Evolutionary conservation across 768 basidiomycete genomes (phyloP).

Genomic region (Suillus bovinus): DNA sequence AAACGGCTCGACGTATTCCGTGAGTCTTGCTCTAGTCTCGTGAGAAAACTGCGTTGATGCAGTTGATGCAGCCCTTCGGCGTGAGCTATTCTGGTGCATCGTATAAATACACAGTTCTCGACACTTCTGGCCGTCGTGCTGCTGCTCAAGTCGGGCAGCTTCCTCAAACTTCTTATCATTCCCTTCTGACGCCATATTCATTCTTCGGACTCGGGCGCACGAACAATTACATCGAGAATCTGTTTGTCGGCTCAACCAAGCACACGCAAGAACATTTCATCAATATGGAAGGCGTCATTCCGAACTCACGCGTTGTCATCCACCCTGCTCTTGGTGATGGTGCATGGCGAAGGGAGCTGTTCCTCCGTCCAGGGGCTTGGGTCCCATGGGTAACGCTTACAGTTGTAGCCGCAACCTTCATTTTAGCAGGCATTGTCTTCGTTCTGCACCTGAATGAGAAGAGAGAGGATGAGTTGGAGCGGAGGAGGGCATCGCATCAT

Average conservation of each 20-base stretch:
- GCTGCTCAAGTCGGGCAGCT: slow-evolving; percentile 96
- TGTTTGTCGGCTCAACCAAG: slow-evolving; percentile 92
- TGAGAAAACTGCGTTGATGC: slow-evolving; percentile 11
- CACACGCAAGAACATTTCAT: slow-evolving; percentile 74
- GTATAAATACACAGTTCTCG: slow-evolving; percentile 96
- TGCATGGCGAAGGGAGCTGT: slow-evolving; percentile 85
- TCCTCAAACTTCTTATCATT: slow-evolving; percentile 89
- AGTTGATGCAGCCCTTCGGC: slow-evolving; percentile 72
- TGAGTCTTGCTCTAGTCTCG: slow-evolving; percentile 39
- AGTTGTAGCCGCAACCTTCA: slow-evolving; percentile 67
- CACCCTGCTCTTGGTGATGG: slow-evolving; percentile 62
- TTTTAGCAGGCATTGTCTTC: slow-evolving; percentile 82
- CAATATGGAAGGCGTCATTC: slow-evolving; percentile 95
- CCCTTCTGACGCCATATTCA: slow-evolving; percentile 88
- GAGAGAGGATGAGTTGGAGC: slow-evolving; percentile 93
- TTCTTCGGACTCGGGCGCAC: slow-evolving; percentile 97
- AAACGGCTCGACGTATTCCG: slow-evolving; percentile 72
- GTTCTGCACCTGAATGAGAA: slow-evolving; percentile 91
- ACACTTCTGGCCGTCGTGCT: slow-evolving; percentile 83
- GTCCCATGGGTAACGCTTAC: slow-evolving; percentile 96
- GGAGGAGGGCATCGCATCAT: slow-evolving; percentile 85
- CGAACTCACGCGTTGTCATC: slow-evolving; percentile 97
- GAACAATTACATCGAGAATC: slow-evolving; percentile 99
- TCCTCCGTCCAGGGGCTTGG: slow-evolving; percentile 93
- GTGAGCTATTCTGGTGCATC: slow-evolving; percentile 94